Evolutionary conservation across 805 yeast species (phyloP).

Genomic region (Candida sanyiensis): DNA sequence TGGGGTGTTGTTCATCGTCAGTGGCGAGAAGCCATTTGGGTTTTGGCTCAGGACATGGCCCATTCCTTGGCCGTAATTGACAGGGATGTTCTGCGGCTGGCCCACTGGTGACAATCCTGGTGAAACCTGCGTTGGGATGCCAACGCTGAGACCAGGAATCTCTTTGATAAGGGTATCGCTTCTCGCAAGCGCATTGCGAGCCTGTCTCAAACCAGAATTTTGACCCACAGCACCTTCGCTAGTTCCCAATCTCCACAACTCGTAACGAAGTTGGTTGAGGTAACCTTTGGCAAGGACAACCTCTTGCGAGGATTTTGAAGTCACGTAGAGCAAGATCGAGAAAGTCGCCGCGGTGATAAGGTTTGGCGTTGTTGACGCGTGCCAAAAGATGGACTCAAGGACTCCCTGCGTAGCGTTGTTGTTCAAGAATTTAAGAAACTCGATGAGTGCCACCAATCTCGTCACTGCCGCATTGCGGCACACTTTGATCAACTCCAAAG

Average conservation of each 20-base stretch:
- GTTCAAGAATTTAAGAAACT: constrained; percentile 63
- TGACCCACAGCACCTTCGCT: neutral
- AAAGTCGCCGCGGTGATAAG: constrained; percentile 82
- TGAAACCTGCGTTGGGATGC: constrained; percentile 23
- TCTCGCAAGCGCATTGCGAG: constrained; percentile 64
- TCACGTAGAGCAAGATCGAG: constrained; percentile 73
- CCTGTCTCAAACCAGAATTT: constrained; percentile 37
- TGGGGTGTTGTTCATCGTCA: constrained; percentile 1
- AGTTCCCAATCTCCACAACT: constrained; percentile 64
- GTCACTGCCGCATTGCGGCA: constrained; percentile 85
- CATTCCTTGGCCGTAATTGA: constrained; percentile 7
- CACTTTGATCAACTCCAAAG: constrained; percentile 52
- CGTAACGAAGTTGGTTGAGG: constrained; percentile 71
- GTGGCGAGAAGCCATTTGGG: constrained; percentile 1
- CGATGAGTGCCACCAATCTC: constrained; percentile 74
- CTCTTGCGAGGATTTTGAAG: constrained; percentile 59
- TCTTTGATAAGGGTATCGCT: constrained; percentile 68
- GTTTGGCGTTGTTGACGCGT: constrained; percentile 71
- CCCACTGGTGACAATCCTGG: constrained; percentile 9
- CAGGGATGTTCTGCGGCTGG: constrained; percentile 6
- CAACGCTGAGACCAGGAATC: constrained; percentile 50
- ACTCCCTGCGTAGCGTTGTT: constrained; percentile 53
- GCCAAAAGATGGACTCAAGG: constrained; percentile 79
- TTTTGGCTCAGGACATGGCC: neutral
- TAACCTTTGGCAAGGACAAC: constrained; percentile 58